phyloP scores from a whole-genome alignment of 495 filamentous ascomycete species.

The Talaromyces ruber region DNA sequence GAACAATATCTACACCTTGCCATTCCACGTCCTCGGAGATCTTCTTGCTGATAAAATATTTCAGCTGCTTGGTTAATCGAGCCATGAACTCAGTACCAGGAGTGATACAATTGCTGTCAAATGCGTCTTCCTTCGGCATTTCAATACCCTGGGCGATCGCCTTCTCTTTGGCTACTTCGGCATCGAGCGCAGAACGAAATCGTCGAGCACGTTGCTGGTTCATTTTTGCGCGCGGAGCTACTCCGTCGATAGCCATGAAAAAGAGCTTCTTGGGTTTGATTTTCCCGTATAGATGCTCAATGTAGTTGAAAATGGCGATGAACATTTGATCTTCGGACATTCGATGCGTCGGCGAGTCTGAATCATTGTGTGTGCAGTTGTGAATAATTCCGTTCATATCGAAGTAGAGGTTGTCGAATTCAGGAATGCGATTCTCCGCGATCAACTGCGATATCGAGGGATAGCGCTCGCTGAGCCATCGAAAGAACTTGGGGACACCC shows the following conservation, averaged over 20 bases:
- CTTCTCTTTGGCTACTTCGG: constrained; percentile 80
- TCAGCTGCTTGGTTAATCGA: constrained; percentile 83
- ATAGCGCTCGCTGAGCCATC: constrained; percentile 99
- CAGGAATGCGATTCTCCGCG: constrained; percentile 96
- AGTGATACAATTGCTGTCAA: constrained; percentile 99
- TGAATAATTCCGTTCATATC: constrained; percentile 99
- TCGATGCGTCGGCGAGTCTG: constrained; percentile 80
- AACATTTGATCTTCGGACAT: constrained; percentile 99
- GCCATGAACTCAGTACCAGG: constrained; percentile 98
- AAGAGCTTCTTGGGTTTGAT: constrained; percentile 98
- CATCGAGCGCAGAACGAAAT: constrained; percentile 90
- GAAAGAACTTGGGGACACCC: constrained; percentile 94
- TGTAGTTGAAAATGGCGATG: constrained; percentile 99
- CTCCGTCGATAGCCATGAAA: constrained; percentile 98
- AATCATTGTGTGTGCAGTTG: constrained; percentile 97
- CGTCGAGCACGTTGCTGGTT: constrained; percentile 95
- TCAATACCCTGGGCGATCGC: constrained; percentile 80
- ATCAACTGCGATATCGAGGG: constrained; percentile 98
- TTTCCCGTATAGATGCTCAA: constrained; percentile 96
- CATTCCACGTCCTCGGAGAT: constrained; percentile 93
- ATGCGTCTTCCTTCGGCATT: constrained; percentile 90
- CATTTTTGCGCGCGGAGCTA: constrained; percentile 98
- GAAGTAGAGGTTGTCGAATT: constrained; percentile 96
- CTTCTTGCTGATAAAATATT: constrained; percentile 99
- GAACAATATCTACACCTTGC: constrained; percentile 91